phyloP scores from a whole-genome alignment of 108 stramenopile species.

The Craspedostauros australis region DNA sequence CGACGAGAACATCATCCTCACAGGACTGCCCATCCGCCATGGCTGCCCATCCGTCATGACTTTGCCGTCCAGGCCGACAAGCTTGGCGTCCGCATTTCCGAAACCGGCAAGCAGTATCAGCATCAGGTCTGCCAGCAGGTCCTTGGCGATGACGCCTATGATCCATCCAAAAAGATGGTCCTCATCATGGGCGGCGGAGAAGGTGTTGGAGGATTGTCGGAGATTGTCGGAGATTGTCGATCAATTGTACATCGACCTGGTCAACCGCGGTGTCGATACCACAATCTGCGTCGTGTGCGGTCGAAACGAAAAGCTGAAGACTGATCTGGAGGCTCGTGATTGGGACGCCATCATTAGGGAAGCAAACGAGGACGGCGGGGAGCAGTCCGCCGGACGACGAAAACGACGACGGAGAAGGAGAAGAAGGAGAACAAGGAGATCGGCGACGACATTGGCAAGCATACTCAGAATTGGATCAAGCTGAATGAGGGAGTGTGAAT shows the following conservation, averaged over 20 bases:
- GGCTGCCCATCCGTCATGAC: no score
- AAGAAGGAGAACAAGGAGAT: no score
- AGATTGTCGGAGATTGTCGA: conserved; percentile 88
- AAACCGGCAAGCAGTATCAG: conserved; percentile 46
- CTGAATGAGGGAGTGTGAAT: no score
- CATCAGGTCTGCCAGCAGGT: conserved; percentile 34
- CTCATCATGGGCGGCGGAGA: conserved; percentile 96
- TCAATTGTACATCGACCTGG: conserved; percentile 48
- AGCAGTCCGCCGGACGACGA: no score
- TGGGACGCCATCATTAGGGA: conserved; percentile 46
- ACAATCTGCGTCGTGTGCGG: conserved; percentile 94
- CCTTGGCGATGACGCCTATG: conserved; percentile 40
- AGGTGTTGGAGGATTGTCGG: conserved; percentile 78
- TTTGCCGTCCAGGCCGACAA: conserved; percentile 60
- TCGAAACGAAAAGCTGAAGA: conserved; percentile 74
- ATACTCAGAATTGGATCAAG: no score
- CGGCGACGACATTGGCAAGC: no score
- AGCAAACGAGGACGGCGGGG: no score
- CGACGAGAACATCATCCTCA: conserved; percentile 73
- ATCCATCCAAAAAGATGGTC: conserved; percentile 73
- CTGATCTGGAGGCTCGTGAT: conserved; percentile 49
- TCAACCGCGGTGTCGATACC: conserved; percentile 53
- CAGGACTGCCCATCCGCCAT: conserved; percentile 91
- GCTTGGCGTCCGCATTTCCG: conserved; percentile 58
- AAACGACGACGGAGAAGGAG: no score